Evolutionary conservation across 2,329 filamentous ascomycete genomes (phyloP).

Genomic region (Leptographium galeiforme): DNA sequence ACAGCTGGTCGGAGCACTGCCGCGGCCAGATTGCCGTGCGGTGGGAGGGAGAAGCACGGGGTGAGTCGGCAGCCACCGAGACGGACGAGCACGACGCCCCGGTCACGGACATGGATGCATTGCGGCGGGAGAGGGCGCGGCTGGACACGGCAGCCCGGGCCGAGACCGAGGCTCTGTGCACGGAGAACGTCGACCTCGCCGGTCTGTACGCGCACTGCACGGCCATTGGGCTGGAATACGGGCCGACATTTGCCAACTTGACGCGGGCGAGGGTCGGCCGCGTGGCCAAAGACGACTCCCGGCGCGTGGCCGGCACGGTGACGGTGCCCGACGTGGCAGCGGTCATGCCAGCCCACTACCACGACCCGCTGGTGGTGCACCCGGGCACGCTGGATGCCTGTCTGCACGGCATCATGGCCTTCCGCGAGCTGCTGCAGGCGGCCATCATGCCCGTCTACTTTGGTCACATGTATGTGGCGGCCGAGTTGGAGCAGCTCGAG

Average conservation of each 20-base stretch:
- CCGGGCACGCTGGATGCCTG: slow-evolving; percentile 13
- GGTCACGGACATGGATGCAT: slow-evolving; percentile 4
- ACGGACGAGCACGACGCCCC: not conserved
- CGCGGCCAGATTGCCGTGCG: slow-evolving; percentile 11
- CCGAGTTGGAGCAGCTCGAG: not conserved
- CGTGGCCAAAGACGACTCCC: not conserved
- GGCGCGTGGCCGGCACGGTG: slow-evolving; percentile 7
- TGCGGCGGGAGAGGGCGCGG: not conserved
- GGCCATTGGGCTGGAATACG: slow-evolving; percentile 13
- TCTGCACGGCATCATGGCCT: slow-evolving; percentile 12
- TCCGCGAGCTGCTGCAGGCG: slow-evolving; percentile 9
- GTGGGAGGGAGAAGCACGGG: not conserved
- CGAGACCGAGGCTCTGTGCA: slow-evolving; percentile 2
- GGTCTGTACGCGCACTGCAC: slow-evolving; percentile 10
- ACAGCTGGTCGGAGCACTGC: slow-evolving; percentile 14
- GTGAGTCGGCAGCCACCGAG: not conserved
- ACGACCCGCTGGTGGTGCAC: slow-evolving; percentile 11
- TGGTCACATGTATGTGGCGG: slow-evolving; percentile 7
- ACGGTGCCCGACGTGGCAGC: slow-evolving; percentile 9
- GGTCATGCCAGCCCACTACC: slow-evolving; percentile 9
- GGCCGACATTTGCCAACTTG: slow-evolving; percentile 13
- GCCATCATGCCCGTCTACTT: slow-evolving; percentile 13
- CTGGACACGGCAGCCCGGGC: not conserved
- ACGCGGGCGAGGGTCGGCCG: slow-evolving; percentile 4
- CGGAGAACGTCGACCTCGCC: slow-evolving; percentile 4